Evolutionary conservation across 768 basidiomycete genomes (phyloP).

Genomic region (Tulasnella sp.): DNA sequence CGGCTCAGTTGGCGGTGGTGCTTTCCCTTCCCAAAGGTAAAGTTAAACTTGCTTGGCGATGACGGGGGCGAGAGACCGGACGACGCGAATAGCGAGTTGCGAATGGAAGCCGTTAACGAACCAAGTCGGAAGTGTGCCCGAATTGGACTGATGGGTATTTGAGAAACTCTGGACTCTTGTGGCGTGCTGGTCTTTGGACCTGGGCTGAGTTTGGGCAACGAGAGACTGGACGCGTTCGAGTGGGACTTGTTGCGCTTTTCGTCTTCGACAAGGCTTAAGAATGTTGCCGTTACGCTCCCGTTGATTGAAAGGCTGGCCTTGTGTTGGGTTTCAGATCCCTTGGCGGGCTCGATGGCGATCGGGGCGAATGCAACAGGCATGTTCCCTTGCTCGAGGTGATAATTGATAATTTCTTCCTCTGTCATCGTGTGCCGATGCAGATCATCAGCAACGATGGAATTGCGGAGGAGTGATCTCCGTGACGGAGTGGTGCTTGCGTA

Average conservation of each 20-base stretch:
- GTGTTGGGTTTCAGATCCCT: background rate
- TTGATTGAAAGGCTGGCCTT: slow-evolving; percentile 4
- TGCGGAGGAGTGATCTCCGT: background rate
- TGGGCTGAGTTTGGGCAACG: background rate
- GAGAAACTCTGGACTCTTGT: background rate
- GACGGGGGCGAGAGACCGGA: background rate
- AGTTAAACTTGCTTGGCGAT: background rate
- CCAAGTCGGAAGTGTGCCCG: background rate
- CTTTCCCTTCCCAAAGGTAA: slow-evolving; percentile 7
- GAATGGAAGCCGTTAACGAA: slow-evolving; percentile 9
- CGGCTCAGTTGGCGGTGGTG: background rate
- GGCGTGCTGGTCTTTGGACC: background rate
- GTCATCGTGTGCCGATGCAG: background rate
- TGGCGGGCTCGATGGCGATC: background rate
- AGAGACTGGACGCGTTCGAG: background rate
- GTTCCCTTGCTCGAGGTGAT: slow-evolving; percentile 7
- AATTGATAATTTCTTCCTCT: slow-evolving; percentile 11
- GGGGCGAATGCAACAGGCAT: slow-evolving; percentile 12
- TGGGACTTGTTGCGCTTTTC: background rate
- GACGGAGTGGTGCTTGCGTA: background rate
- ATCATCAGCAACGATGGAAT: slow-evolving; percentile 1
- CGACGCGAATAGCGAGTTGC: background rate
- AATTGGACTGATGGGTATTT: background rate
- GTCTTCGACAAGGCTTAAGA: background rate
- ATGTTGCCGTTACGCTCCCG: background rate